Percentiles rank a stretch among this genome's conserved stretches.
phyloP scores from a whole-genome alignment of 108 stramenopile species.

The Fragilaria crotonensis region DNA sequence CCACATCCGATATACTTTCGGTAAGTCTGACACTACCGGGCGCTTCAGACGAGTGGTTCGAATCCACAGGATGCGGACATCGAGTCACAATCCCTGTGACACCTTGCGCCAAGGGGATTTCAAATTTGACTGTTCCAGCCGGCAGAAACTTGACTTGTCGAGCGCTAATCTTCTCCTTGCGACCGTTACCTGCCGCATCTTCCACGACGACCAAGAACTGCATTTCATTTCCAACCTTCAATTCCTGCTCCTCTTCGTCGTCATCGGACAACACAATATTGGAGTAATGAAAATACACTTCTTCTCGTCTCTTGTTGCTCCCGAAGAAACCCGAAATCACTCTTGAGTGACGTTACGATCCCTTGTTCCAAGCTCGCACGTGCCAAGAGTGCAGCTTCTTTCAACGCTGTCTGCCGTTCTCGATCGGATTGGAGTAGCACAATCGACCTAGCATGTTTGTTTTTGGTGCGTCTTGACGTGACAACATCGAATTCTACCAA shows the following conservation, averaged over 20 bases:
- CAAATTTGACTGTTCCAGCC: slow-evolving; percentile 56
- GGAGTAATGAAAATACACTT: slow-evolving; percentile 70
- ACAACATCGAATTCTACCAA: slow-evolving; percentile 59
- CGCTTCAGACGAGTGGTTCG: slow-evolving; percentile 6
- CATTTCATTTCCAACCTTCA: slow-evolving; percentile 62
- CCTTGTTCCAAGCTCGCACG: slow-evolving; percentile 58
- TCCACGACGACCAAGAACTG: slow-evolving; percentile 63
- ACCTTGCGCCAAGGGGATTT: slow-evolving; percentile 45
- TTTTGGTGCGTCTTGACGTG: slow-evolving; percentile 47
- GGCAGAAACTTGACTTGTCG: slow-evolving; percentile 53
- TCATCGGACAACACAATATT: slow-evolving; percentile 28
- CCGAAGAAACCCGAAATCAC: slow-evolving; percentile 58
- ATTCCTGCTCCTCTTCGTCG: slow-evolving; percentile 23
- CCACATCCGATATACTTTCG: slow-evolving; percentile 18
- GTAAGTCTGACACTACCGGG: slow-evolving; percentile 39
- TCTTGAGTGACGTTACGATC: slow-evolving; percentile 47
- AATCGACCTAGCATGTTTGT: slow-evolving; percentile 50
- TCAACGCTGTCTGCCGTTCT: slow-evolving; percentile 34
- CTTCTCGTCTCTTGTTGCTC: slow-evolving; percentile 39
- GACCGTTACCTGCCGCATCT: slow-evolving; percentile 1
- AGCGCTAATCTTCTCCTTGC: slow-evolving; percentile 36
- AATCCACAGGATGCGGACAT: slow-evolving; percentile 37
- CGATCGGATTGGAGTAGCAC: slow-evolving; percentile 52
- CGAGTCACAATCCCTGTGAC: slow-evolving; percentile 56
- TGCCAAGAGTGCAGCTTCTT: slow-evolving; percentile 41